Conservation (phyloP, 176 grass and related monocot species). For the Raddia guianensis region DNA sequence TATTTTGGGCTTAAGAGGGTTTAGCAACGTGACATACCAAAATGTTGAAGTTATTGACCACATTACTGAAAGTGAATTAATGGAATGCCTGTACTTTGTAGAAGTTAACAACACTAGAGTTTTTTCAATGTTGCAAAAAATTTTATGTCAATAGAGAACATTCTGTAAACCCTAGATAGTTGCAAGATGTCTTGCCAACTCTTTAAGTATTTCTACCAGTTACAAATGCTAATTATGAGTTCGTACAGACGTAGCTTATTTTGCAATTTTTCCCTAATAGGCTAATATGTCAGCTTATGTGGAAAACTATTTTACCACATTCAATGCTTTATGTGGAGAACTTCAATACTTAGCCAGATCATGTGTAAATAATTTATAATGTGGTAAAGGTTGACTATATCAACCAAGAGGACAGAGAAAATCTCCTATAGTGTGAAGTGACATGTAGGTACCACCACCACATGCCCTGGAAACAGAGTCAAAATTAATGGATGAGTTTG, state of each 20-base stretch:
- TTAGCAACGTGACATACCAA: slow-evolving; percentile 6
- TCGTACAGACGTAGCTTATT: not conserved
- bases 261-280: not conserved
- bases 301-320: not conserved
- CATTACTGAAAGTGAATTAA: not conserved
- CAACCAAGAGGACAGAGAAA: not conserved
- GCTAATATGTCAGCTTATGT: not conserved
- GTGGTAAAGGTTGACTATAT: not conserved
- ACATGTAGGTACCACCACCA: not conserved
- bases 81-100: not conserved
- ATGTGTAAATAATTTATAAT: not conserved
- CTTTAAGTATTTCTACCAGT: not conserved
- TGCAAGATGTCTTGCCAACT: not conserved
- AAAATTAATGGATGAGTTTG: not conserved
- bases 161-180: not conserved
- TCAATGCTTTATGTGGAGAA: not conserved
- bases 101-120: not conserved
- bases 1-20: not conserved
- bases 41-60: not conserved
- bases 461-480: not conserved
- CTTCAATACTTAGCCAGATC: not conserved
- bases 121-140: not conserved
- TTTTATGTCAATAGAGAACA: slow-evolving; percentile 15
- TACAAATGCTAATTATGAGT: not conserved
- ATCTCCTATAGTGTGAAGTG: not conserved